phyloP scores from a whole-genome alignment of 2,329 filamentous ascomycete species.

The Fulvia fulva region DNA sequence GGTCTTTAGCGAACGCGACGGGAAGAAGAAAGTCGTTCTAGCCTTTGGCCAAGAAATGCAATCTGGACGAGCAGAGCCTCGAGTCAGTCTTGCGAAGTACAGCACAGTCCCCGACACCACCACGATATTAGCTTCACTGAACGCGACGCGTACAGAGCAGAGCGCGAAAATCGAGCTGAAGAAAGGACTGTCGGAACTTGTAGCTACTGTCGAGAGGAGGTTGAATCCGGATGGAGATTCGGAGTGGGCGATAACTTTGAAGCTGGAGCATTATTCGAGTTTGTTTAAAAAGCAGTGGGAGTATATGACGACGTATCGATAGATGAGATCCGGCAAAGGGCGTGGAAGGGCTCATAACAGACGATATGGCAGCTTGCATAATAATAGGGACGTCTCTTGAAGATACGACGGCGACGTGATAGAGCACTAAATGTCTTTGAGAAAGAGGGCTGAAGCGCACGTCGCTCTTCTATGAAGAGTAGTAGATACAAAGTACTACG shows the following conservation, averaged over 20 bases:
- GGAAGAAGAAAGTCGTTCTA: conserved; percentile 17
- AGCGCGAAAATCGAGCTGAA: conserved; percentile 16
- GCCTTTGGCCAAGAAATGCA: conserved; percentile 15
- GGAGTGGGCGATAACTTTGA: conserved; percentile 16
- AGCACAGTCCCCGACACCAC: not conserved
- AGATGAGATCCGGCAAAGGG: not conserved
- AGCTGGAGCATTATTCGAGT: conserved; percentile 16
- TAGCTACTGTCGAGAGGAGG: conserved; percentile 11
- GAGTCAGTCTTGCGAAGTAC: conserved; percentile 13
- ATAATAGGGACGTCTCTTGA: too few relatives aligned
- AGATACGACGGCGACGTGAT: too few relatives aligned
- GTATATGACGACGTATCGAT: conserved; percentile 5
- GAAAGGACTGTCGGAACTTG: conserved; percentile 13
- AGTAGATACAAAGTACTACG: too few relatives aligned
- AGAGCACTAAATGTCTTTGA: too few relatives aligned
- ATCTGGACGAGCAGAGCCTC: conserved; percentile 15
- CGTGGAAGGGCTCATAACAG: too few relatives aligned
- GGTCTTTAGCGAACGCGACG: conserved; percentile 14
- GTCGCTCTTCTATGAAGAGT: too few relatives aligned
- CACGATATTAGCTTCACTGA: conserved; percentile 3
- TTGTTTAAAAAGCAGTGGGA: conserved; percentile 7
- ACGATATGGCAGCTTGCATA: too few relatives aligned
- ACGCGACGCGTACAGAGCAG: not conserved
- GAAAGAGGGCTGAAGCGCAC: too few relatives aligned
- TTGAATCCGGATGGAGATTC: conserved; percentile 8